Conservation (phyloP, 352 stramenopile species). For the Phytophthora pisi region DNA sequence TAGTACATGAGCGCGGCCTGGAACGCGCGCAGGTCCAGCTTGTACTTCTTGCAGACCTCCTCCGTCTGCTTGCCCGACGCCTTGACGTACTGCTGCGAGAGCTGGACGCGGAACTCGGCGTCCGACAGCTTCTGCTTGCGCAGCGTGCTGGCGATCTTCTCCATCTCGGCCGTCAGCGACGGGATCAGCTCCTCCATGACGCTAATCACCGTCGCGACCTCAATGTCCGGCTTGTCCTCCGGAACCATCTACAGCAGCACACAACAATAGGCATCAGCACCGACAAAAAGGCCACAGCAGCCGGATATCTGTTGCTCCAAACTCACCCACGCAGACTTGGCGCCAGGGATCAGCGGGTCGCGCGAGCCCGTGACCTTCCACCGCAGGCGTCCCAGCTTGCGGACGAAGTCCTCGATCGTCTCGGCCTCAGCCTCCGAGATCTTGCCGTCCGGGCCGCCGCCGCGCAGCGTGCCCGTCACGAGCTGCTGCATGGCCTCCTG, state of each 20-base stretch:
- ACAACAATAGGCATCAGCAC: background rate
- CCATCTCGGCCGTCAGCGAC: constrained; percentile 75
- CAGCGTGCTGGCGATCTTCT: constrained; percentile 52
- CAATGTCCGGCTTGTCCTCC: constrained; percentile 69
- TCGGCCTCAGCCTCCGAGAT: constrained; percentile 72
- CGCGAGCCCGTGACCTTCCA: constrained; percentile 85
- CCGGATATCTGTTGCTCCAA: background rate
- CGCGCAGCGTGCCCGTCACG: constrained; percentile 57
- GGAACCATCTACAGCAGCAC: constrained; percentile 44
- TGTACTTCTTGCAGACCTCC: constrained; percentile 49
- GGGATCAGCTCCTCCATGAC: constrained; percentile 82
- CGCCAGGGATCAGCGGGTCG: constrained; percentile 64
- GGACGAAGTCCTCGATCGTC: constrained; percentile 73
- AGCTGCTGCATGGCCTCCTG: constrained; percentile 72
- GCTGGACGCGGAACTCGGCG: constrained; percentile 51
- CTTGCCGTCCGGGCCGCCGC: constrained; percentile 51
- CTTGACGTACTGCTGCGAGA: constrained; percentile 74
- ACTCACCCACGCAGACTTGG: constrained; percentile 49
- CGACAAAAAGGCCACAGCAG: background rate
- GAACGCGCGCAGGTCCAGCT: constrained; percentile 73
- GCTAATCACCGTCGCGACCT: constrained; percentile 54
- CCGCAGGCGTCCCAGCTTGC: constrained; percentile 68
- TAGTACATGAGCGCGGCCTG: constrained; percentile 81
- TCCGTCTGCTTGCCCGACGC: constrained; percentile 66
- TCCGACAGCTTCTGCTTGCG: constrained; percentile 41